Base-by-base conservation (phyloP, 352 stramenopile species). In the Globisporangium parvum region DNA sequence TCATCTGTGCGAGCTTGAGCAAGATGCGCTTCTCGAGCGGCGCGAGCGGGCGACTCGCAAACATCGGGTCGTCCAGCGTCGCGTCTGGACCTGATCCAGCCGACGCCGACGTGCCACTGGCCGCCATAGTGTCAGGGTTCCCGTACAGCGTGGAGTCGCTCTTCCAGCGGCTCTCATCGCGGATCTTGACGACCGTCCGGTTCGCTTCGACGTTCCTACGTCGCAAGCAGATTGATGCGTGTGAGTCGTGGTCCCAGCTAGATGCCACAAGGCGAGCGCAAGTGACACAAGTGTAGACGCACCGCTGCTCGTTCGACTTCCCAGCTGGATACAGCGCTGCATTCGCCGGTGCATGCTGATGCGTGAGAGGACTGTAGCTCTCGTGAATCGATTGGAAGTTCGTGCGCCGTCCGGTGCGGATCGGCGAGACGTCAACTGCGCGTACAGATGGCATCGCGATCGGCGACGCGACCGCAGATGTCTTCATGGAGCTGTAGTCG, bases 301-400 rank as follows among this genome's bases (percentile, higher is more conserved):
- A 83, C 72, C 80, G 73, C 55, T 91, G 77, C 44, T 88, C 69
- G 48, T 79, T 91, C 2, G 81, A 87, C 62, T 91, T 91, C 2
- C 81, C 81, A 9, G 78, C 78, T 46, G 78, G 50, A 21, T 84
- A 70, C 0, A 66, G 55, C 1, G 61, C 14, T 1, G 60, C 14
- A 4, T 21, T 56, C 2, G 28, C 20, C 6, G 45, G 41, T 5
- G 15, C 20, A n/a, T 21, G 48, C 10, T 6, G 31, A 49, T 63
- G 41, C 21, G 57, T 51, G 18, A 66, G 37, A 9, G 47, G 47
- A 21, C 40, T 53, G 56, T 57, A 40, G 42, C 51, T 56, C 54
- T 81, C 60, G 49, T 61, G 44, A 6, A 52, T 33, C 18, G 64
- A 35, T 39, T 59, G 53, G 55, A 75, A 79, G 4, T 85, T 65